Base-by-base conservation (phyloP, 2,329 filamentous ascomycete species). In the Hypoxylon sp. region DNA sequence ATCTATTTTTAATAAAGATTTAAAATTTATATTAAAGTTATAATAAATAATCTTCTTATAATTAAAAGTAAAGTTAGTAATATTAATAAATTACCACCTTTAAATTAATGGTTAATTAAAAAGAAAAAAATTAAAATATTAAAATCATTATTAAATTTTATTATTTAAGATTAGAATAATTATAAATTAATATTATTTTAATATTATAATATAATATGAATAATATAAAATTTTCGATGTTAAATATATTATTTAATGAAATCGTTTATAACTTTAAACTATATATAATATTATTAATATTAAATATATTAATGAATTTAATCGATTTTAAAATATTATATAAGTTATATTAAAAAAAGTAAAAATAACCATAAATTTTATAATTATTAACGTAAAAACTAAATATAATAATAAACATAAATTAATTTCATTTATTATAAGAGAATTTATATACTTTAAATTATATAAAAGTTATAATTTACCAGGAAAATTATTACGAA, bases 101-200 rank as follows among this genome's bases (percentile, higher is more conserved):
- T 42, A 42, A 42, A 42, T 42, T 14, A 42, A 42, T 42, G n/a
- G n/a, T 14, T 42, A 42, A 42, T 42, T 42, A 42, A 42, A 42
- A 42, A 42, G n/a, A n/a, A 42, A 14, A 42, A 14, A 5, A 42
- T 42, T 42, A 42, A 42, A 42, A 42, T 14, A 42, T 42, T 42
- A 42, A 42, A 42, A 42, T n/a, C n/a, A n/a, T n/a, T n/a, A n/a
- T n/a, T n/a, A n/a, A n/a, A n/a, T n/a, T n/a, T n/a, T n/a, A n/a
- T 42, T 5, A 42, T 42, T 14, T 5, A 42, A 42, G 3, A 14
- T 42, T 42, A 42, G 13, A 42, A 14, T 42, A 42, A 42, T 42
- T 5, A 31, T 31, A 5, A 42, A 42, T 42, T 5, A 42, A 42
- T 14, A 42, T 5, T 42, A 14, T 5, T 14, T 42, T 5, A 42